Evolutionary conservation across 352 stramenopile species (phyloP).

Genomic region (Phytophthora fragariaefolia): DNA sequence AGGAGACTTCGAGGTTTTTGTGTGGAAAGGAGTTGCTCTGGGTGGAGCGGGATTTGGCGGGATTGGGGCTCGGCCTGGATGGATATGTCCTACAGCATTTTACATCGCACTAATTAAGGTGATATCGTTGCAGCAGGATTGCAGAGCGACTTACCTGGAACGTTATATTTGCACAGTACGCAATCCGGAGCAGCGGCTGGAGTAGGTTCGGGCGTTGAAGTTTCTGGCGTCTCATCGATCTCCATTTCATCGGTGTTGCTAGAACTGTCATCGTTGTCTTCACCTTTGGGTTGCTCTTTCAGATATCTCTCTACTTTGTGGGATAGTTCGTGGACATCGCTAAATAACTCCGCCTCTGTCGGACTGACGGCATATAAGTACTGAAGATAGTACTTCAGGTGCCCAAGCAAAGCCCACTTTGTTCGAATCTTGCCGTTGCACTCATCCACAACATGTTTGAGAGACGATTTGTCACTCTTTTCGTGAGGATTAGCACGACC

Average conservation of each 20-base stretch:
- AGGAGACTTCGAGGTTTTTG: conserved; percentile 34
- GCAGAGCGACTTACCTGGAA: conserved; percentile 50
- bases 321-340: conserved; percentile 57
- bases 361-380: conserved; percentile 78
- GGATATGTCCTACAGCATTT: conserved; percentile 60
- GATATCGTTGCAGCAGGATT: no score
- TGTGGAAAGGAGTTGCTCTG: conserved; percentile 30
- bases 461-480: conserved; percentile 27
- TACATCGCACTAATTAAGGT: not conserved
- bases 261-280: conserved; percentile 21
- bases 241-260: conserved; percentile 33
- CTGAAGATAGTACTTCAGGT: conserved; percentile 77
- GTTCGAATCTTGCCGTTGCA: conserved; percentile 59
- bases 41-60: conserved; percentile 14
- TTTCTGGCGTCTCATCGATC: conserved; percentile 22
- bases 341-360: conserved; percentile 69
- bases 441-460: conserved; percentile 46
- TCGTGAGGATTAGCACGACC: conserved; percentile 22
- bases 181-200: conserved; percentile 41
- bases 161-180: conserved; percentile 84
- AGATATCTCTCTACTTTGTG: conserved; percentile 52
- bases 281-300: conserved; percentile 16
- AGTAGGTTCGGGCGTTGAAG: conserved; percentile 17
- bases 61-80: conserved; percentile 53
- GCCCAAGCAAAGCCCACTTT: conserved; percentile 58